Evolutionary conservation across 306 rosid species (phyloP), one percentile per base, ranked within the genome.

Genomic region (Sechiopsis laciniata): DNA sequence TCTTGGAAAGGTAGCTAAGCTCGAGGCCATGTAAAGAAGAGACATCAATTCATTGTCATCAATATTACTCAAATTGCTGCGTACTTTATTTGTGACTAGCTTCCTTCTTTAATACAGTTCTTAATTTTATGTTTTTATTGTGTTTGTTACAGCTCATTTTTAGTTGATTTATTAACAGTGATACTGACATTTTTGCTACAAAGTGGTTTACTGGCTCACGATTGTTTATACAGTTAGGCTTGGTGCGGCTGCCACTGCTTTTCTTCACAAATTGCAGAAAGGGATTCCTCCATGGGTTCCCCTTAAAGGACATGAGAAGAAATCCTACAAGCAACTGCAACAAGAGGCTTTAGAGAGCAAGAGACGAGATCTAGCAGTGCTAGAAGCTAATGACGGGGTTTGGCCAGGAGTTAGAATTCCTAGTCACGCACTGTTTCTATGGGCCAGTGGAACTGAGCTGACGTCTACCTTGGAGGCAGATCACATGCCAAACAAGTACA

Each of bases 211-310:
- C 79, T 80, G 74, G 78, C 60, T 85, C 24, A 35, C 63, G 8
- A 20, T 64, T 65, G 54, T 73, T 74, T 85, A 66, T 86, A 62
- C 76, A 89, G 97, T 89, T 82, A 86, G 94, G 80, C 80, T 90
- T 0, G 92, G 79, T 63, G 96, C 98, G 76, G 80, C 89, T 40
- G 97, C 96, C 26, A 91, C 96, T 73, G 95, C 95, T 75, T 79
- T 90, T 60, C 80, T 90, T 78, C 97, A 87, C 84, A 94, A 94
- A 79, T 86, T 94, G 52, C 98, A 89, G 55, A 94, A 83, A 8
- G 98, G 98, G 42, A 86, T 90, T 67, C 87, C 97, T 46, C 98
- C 97, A 5, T 94, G 98, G 98, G 92, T 94, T 85, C 98, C 98
- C 63, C 81, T 90, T 17, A 94, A 90, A 82, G 98, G 98, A 69